Evolutionary conservation across 2,329 filamentous ascomycete genomes (phyloP), one percentile per base, ranked within the genome.

Genomic region (Alternaria brassicicola): DNA sequence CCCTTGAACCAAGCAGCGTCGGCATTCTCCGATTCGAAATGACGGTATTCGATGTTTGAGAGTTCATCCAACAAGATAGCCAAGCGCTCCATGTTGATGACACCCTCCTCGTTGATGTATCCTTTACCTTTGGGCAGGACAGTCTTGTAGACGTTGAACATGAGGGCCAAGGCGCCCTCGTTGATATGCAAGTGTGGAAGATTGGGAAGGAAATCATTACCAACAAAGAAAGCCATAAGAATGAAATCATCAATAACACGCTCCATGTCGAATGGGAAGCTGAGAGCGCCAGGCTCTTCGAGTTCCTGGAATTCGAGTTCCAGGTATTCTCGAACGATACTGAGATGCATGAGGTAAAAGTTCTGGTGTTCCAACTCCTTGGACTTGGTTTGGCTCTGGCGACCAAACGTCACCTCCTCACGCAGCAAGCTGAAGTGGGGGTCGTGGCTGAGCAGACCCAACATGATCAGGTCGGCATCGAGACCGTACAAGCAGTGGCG

Each of bases 301-400:
- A 99, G 81, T 64, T 97, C 93, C 78, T 97, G 93, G 74, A 99
- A 99, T 76, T 99, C 95, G 76, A 98, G 82, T 78, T 97, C 95
- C 70, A 99, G 81, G 74, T 99, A 99, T 80, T 99, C 95, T 73
- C 95, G 88, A 54, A 99, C 95, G 72, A 99, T 95, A 82, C 93
- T 98, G 53, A 99, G 85, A 82, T 99, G 95, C 83, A 99, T 89
- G 51, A 99, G 85, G 76, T 93, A 99, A 80, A 99, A 99, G 75
- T 98, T 99, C 76, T 99, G 96, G 78, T 99, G 95, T 78, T 99
- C 95, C 65, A 99, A 81, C 78, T 99, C 95, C 81, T 96, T 97
- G 39, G 92, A 92, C 79, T 97, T 97, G 66, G 88, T 87, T 78
- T 94, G 91, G 63, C 86, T 90, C 74, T 92, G 88, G 59, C 94